phyloP scores from a whole-genome alignment of 306 rosid genomes.

The Glycine tomentella region DNA sequence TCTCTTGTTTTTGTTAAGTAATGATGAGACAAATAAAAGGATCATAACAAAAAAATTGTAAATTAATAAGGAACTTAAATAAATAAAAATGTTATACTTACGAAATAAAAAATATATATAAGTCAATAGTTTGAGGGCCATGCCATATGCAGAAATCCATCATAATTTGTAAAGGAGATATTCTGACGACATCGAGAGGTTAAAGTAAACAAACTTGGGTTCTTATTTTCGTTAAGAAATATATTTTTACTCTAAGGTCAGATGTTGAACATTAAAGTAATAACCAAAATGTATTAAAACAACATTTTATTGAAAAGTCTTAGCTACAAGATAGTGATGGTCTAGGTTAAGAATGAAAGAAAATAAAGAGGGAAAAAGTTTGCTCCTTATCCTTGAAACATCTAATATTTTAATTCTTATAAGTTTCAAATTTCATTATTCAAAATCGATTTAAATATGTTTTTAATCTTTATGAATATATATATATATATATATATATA shows the following conservation, averaged over 20 bases:
- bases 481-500: too few relatives aligned
- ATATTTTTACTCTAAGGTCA: neutral
- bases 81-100: neutral
- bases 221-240: neutral
- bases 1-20: too few relatives aligned
- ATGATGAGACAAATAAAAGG: neutral
- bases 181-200: neutral
- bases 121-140: neutral
- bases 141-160: neutral
- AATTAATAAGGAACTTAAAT: neutral
- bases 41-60: neutral
- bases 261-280: neutral
- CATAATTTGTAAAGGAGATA: neutral
- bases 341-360: neutral
- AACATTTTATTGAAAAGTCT: neutral
- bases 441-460: too few relatives aligned
- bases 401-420: too few relatives aligned
- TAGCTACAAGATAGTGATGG: neutral
- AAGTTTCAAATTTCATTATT: too few relatives aligned
- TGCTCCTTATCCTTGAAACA: neutral
- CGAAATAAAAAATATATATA: neutral
- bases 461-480: too few relatives aligned
- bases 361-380: neutral
- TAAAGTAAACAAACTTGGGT: neutral
- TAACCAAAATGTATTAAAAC: neutral